These are phyloP conservation scores for Pyrenula aspistea DNA, from an alignment of 495 filamentous ascomycete species.

Conservation along the genomic window DNA sequence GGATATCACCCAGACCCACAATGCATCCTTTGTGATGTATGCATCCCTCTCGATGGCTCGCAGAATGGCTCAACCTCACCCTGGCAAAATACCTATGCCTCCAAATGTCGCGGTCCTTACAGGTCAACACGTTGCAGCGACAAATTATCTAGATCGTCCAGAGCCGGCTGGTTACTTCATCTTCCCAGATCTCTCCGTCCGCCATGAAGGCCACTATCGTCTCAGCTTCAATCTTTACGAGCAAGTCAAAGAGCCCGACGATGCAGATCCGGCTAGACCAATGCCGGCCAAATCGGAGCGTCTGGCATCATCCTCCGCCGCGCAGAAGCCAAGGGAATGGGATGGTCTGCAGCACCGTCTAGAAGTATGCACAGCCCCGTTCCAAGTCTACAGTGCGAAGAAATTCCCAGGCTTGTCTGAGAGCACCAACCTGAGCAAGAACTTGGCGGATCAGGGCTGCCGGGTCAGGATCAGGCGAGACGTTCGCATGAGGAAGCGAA, in stretches of 20 bases:
- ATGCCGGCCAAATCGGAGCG: conserved; percentile 10
- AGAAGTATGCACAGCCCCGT: conserved; percentile 79
- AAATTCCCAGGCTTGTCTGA: conserved; percentile 94
- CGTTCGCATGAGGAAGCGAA: conserved; percentile 94
- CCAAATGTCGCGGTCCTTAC: conserved; percentile 77
- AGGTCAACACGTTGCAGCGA: conserved; percentile 89
- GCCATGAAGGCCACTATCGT: conserved; percentile 85
- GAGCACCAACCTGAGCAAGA: conserved; percentile 77
- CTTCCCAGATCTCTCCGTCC: conserved; percentile 93
- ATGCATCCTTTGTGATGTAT: conserved; percentile 96
- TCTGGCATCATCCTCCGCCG: conserved; percentile 3
- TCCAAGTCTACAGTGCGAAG: conserved; percentile 91
- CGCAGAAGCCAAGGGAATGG: conserved; percentile 2
- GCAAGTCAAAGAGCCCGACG: conserved; percentile 69
- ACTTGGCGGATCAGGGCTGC: conserved; percentile 93
- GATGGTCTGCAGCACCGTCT: conserved; percentile 52
- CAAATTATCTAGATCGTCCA: conserved; percentile 92
- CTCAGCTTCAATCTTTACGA: conserved; percentile 90
- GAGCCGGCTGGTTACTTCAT: conserved; percentile 91
- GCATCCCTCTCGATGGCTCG: conserved; percentile 84
- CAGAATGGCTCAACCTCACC: conserved; percentile 52
- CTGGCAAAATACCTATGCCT: conserved; percentile 51
- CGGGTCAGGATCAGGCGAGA: conserved; percentile 93
- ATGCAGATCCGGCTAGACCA: conserved; percentile 41
- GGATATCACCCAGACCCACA: conserved; percentile 84